phyloP scores from a whole-genome alignment of 2,329 filamentous ascomycete species.

The Calonectria pseudoreteaudii region DNA sequence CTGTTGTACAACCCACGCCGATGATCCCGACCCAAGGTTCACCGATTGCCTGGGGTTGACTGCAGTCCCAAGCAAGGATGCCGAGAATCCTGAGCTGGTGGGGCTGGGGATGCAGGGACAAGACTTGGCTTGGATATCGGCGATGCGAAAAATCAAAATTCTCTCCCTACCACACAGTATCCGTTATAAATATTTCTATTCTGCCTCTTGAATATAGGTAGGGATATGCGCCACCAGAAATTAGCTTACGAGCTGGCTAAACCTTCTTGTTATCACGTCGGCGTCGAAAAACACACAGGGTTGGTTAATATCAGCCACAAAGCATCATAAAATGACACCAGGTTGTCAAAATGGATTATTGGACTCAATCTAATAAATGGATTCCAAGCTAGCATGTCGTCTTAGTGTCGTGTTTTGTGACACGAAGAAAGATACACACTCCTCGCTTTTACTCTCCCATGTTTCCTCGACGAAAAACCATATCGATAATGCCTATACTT shows the following conservation, averaged over 20 bases:
- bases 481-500: background rate
- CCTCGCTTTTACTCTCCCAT: background rate
- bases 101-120: background rate
- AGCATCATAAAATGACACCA: background rate
- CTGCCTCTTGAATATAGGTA: background rate
- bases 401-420: background rate
- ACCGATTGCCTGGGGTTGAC: background rate
- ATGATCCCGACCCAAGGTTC: background rate
- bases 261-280: background rate
- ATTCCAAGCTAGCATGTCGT: background rate
- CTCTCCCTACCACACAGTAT: background rate
- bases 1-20: background rate
- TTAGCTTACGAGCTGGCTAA: background rate
- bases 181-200: background rate
- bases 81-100: background rate
- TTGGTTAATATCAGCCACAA: background rate
- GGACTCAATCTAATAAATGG: background rate
- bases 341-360: background rate
- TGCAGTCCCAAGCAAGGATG: background rate
- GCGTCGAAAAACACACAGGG: background rate
- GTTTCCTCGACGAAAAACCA: background rate
- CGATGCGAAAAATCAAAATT: background rate
- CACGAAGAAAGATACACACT: background rate
- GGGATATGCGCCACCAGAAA: background rate
- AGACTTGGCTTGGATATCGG: background rate